Conservation (phyloP, 176 grass and related monocot genomes). For the Bromus sterilis region DNA sequence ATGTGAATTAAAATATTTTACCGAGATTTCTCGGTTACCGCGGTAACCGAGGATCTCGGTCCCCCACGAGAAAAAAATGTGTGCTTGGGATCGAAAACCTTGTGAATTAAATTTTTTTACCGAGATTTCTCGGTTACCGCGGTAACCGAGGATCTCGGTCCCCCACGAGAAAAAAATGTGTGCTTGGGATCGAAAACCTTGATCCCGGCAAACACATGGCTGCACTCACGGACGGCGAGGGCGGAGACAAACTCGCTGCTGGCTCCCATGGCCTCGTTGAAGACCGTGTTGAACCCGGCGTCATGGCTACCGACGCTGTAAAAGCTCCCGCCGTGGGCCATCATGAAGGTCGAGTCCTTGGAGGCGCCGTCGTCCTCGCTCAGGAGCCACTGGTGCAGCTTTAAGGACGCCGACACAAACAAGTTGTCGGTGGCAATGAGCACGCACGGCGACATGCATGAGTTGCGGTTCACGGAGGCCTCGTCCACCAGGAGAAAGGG, state of each 20-base stretch:
- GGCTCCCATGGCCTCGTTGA: not conserved
- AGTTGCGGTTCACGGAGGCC: too few species aligned
- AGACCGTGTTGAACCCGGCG: not conserved
- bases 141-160: too few species aligned
- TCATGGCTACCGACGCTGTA: not conserved
- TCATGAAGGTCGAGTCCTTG: not conserved
- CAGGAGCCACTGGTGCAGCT: constrained; percentile 8
- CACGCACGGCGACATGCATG: not conserved
- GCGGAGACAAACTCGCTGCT: not conserved
- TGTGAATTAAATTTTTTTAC: too few species aligned
- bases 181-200: too few species aligned
- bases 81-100: too few species aligned
- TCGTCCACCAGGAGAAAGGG: constrained; percentile 12
- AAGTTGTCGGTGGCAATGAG: not conserved
- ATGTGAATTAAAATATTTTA: too few species aligned
- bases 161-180: too few species aligned
- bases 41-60: too few species aligned
- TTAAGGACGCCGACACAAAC: not conserved
- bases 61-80: too few species aligned
- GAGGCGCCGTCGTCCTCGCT: not conserved
- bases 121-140: too few species aligned
- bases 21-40: too few species aligned
- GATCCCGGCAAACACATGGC: not conserved
- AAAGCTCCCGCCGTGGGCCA: not conserved
- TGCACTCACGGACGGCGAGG: not conserved